Percentiles rank a stretch among this genome's conserved stretches.
Conservation (phyloP, 139 green algal species). For the Chlorella sp. region DNA sequence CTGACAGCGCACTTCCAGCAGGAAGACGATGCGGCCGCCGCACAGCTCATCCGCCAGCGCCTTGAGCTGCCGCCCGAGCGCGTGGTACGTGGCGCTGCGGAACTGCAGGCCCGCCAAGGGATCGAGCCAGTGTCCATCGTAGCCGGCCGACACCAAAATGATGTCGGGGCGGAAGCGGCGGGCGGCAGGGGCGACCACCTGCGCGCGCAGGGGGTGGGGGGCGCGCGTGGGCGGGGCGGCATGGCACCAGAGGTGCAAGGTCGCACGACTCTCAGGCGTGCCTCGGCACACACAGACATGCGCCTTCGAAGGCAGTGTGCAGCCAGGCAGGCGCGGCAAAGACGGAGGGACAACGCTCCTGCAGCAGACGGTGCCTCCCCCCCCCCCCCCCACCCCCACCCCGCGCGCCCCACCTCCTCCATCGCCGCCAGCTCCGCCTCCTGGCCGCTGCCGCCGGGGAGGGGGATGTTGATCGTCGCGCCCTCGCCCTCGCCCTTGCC, state of each 20-base stretch:
- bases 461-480: slow-evolving; percentile 79
- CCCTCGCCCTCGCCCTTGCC: slow-evolving; percentile 72
- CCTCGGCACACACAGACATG: no score
- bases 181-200: slow-evolving; percentile 78
- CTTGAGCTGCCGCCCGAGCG: slow-evolving; percentile 35
- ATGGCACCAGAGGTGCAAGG: no score
- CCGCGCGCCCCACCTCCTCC: no score
- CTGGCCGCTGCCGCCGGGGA: slow-evolving; percentile 74
- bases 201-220: no score
- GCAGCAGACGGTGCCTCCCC: no score
- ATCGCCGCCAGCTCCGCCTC: slow-evolving; percentile 58
- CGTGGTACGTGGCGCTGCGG: slow-evolving; percentile 72
- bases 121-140: slow-evolving; percentile 90
- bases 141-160: slow-evolving; percentile 75
- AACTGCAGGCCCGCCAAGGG: slow-evolving; percentile 83
- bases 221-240: no score
- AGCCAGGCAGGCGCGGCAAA: no score
- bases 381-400: no score
- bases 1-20: no score
- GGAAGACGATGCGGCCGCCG: slow-evolving; percentile 70
- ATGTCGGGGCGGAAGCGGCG: slow-evolving; percentile 82
- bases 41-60: slow-evolving; percentile 67
- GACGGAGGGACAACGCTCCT: no score
- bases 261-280: no score
- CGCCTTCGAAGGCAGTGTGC: no score